Evolutionary conservation across 2,329 filamentous ascomycete genomes (phyloP).

Genomic region (Fusarium hostae): DNA sequence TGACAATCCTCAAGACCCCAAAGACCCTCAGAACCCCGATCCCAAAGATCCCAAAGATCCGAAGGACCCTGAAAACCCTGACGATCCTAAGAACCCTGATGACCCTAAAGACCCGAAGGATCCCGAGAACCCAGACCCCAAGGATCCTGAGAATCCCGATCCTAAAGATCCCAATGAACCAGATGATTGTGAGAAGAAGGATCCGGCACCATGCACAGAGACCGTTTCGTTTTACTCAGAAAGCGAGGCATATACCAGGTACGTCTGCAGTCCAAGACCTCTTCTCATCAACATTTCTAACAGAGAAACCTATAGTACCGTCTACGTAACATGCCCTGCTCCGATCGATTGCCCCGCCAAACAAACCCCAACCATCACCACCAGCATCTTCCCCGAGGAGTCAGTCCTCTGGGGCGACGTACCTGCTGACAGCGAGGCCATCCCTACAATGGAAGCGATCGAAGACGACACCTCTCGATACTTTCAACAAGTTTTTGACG

Average conservation of each 20-base stretch:
- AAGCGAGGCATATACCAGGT: background rate
- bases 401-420: background rate
- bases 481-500: background rate
- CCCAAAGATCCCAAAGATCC: background rate
- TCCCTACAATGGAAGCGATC: background rate
- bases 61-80: rapidly evolving
- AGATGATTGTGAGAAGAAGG: background rate
- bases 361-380: background rate
- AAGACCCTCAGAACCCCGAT: background rate
- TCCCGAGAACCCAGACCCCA: background rate
- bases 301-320: background rate
- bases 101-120: background rate
- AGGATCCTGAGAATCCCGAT: background rate
- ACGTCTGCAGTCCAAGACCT: background rate
- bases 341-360: background rate
- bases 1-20: background rate
- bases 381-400: conserved; percentile 1
- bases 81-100: background rate
- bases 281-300: background rate
- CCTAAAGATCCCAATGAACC: background rate
- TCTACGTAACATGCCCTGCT: background rate
- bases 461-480: background rate
- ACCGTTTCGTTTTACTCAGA: background rate
- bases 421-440: background rate
- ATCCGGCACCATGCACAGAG: background rate